phyloP scores from a whole-genome alignment of 2,329 filamentous ascomycete genomes.

The Alternaria arborescens region DNA sequence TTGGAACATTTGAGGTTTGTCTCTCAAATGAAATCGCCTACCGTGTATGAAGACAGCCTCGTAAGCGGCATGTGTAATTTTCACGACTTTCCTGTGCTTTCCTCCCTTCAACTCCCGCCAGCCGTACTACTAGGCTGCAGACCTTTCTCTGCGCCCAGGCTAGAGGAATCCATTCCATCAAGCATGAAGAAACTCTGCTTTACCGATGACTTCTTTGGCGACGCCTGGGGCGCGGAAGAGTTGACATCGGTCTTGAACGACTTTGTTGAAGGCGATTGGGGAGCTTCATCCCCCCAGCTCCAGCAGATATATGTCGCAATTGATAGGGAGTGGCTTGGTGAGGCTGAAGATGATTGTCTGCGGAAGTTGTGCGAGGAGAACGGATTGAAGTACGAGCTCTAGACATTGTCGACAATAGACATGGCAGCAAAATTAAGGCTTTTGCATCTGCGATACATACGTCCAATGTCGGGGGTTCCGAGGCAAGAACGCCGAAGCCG shows the following conservation, averaged over 20 bases:
- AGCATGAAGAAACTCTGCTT: constrained; percentile 1
- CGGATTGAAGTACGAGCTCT: background rate
- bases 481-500: background rate
- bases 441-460: background rate
- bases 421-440: background rate
- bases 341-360: background rate
- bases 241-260: background rate
- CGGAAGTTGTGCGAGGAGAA: background rate
- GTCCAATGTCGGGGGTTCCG: background rate
- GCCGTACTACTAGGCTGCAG: background rate
- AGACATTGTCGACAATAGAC: background rate
- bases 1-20: background rate
- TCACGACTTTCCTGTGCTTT: background rate
- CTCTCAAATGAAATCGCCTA: background rate
- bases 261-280: background rate
- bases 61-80: background rate
- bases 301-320: background rate
- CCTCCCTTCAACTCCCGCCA: background rate
- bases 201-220: background rate
- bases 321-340: background rate
- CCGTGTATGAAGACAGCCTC: background rate
- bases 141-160: background rate
- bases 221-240: background rate
- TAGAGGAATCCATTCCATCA: background rate
- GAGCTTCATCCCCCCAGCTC: background rate